A percentile compares a stretch with the other conserved stretches of the same genome.
Conservation (phyloP, 208 protist genomes). For the Trypanosoma conorhini region DNA sequence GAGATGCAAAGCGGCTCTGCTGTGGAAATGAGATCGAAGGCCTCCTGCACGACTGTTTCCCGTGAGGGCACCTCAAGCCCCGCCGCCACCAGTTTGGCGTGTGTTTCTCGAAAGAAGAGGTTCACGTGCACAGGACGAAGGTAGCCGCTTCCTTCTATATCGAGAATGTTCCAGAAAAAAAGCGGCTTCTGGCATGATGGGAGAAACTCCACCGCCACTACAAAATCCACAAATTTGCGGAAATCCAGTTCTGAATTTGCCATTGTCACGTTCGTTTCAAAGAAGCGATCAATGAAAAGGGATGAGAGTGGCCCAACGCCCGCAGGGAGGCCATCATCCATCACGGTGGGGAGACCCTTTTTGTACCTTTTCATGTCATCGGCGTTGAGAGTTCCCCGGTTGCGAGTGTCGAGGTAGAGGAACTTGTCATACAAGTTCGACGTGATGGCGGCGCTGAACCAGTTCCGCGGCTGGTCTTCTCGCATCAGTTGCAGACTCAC, state of each 20-base stretch:
- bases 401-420: conserved; percentile 77
- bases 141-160: conserved; percentile 67
- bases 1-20: conserved; percentile 79
- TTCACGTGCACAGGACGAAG: conserved; percentile 80
- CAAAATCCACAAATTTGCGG: conserved; percentile 93
- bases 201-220: conserved; percentile 86
- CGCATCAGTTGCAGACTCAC: conserved; percentile 81
- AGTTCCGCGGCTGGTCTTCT: conserved; percentile 79
- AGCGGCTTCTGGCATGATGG: conserved; percentile 71
- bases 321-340: conserved; percentile 75
- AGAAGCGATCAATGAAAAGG: conserved; percentile 91
- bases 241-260: conserved; percentile 90
- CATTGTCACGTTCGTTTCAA: conserved; percentile 90
- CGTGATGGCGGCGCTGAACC: conserved; percentile 74
- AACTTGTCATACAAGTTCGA: conserved; percentile 89
- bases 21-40: conserved; percentile 90
- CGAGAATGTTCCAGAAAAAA: conserved; percentile 92
- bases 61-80: conserved; percentile 63
- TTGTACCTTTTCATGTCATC: conserved; percentile 83
- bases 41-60: conserved; percentile 87
- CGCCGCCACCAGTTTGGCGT: conserved; percentile 71
- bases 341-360: conserved; percentile 82
- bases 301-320: conserved; percentile 76
- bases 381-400: conserved; percentile 82
- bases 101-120: conserved; percentile 88